Conservation (phyloP, 2,329 filamentous ascomycete genomes). For the Paracoccidioides lutzii region DNA sequence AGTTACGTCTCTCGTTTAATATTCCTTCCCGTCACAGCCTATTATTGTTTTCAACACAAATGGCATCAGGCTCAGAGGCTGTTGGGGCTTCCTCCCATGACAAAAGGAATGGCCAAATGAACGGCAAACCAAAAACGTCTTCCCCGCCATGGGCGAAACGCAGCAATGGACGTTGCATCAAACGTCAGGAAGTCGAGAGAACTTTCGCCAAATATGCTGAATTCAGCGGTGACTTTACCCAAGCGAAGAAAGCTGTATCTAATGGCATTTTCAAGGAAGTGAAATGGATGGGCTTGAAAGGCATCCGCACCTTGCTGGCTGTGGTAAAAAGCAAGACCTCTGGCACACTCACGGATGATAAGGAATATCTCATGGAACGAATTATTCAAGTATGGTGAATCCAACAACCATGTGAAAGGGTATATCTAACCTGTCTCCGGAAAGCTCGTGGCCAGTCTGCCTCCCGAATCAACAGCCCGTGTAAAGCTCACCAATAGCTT, state of each 20-base stretch:
- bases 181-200: slow-evolving; percentile 28
- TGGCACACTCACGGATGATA: slow-evolving; percentile 56
- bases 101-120: not conserved
- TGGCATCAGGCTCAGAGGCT: not conserved
- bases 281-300: slow-evolving; percentile 42
- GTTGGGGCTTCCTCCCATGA: not conserved
- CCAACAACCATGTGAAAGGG: not conserved
- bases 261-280: slow-evolving; percentile 46
- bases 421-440: not conserved
- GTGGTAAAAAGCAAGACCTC: slow-evolving; percentile 51
- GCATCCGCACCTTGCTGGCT: slow-evolving; percentile 50
- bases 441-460: slow-evolving; percentile 52
- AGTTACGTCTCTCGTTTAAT: not conserved
- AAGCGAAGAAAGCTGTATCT: slow-evolving; percentile 36
- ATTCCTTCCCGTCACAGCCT: not conserved
- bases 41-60: not conserved
- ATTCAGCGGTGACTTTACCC: slow-evolving; percentile 49
- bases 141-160: not conserved
- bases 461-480: slow-evolving; percentile 48
- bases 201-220: slow-evolving; percentile 35
- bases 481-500: slow-evolving; percentile 54
- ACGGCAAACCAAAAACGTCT: slow-evolving; percentile 1
- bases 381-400: slow-evolving; percentile 42
- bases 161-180: slow-evolving; percentile 18
- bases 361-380: slow-evolving; percentile 63